Conservation (phyloP, 352 stramenopile genomes). For the Phytophthora tubulina region DNA sequence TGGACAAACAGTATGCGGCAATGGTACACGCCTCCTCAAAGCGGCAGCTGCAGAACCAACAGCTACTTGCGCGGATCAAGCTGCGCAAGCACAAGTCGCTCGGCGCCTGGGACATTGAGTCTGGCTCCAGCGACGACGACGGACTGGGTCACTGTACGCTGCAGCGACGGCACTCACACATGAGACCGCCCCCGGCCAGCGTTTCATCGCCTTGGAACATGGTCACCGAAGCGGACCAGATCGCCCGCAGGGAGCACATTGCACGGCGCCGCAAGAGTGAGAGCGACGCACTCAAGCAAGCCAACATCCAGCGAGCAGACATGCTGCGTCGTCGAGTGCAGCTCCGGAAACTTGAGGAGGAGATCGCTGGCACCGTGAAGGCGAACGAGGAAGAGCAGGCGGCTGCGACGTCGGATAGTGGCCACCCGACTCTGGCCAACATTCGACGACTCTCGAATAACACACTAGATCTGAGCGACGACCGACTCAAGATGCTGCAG, state of each 20-base stretch:
- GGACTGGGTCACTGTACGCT: slow-evolving; percentile 4
- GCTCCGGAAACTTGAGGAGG: slow-evolving; percentile 75
- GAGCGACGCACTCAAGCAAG: slow-evolving; percentile 66
- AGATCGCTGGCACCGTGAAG: slow-evolving; percentile 78
- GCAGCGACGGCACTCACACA: slow-evolving; percentile 35
- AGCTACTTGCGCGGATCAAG: slow-evolving; percentile 34
- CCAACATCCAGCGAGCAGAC: slow-evolving; percentile 62
- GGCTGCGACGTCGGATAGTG: slow-evolving; percentile 20
- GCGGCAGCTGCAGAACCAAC: slow-evolving; percentile 34
- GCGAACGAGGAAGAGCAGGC: slow-evolving; percentile 53
- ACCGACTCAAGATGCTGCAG: slow-evolving; percentile 62
- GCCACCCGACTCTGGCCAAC: slow-evolving; percentile 10
- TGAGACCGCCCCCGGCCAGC: slow-evolving; percentile 32
- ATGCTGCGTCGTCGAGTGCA: slow-evolving; percentile 71
- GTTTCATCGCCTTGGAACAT: slow-evolving; percentile 22
- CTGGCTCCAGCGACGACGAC: slow-evolving; percentile 58
- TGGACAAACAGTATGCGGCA: slow-evolving; percentile 67
- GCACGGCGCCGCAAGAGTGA: slow-evolving; percentile 74
- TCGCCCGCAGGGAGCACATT: slow-evolving; percentile 41
- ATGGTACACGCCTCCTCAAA: slow-evolving; percentile 45
- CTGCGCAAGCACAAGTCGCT: slow-evolving; percentile 55
- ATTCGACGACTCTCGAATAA: slow-evolving; percentile 38
- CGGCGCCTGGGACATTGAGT: slow-evolving; percentile 56
- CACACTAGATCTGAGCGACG: slow-evolving; percentile 53
- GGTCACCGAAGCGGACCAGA: slow-evolving; percentile 20